Evolutionary conservation across 257 asterid genomes (phyloP), one percentile per base, ranked within the genome.

Genomic region (Solanum phureja): DNA sequence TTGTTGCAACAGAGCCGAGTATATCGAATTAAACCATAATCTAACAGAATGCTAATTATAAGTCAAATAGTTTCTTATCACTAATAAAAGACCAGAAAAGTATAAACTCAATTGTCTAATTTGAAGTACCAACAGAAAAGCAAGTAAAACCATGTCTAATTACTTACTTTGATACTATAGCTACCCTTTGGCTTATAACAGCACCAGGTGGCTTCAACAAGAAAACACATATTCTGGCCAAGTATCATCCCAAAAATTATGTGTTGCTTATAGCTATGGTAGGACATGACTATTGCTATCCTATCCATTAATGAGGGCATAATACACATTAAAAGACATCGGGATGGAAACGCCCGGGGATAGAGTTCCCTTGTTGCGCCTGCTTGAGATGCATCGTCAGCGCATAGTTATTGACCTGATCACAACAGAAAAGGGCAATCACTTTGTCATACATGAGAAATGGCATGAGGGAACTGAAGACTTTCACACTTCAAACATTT

Each of bases 301-400:
- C 87, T 77, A 49, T 58, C 73, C 69, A 44, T 46, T 31, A 66
- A 29, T 13, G 3, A 72, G 84, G 84, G 10, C 49, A 33, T 42
- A 66, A 84, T 38, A 72, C 27, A 77, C 9, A 37, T 88, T 96
- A 97, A 86, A 97, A 95, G 58, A 95, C 93, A 46, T 97, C 99
- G 0, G 99, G 98, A 92, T 96, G 88, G 79, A 93, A 96, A 11
- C 93, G 96, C 79, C 98, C 98, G 23, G 99, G 93, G 24, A 95
- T 92, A 2, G 95, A 92, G 91, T 87, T 92, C 89, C 90, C 88
- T 83, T 93, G 98, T 88, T 95, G 98, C 44, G 98, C 98, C 91
- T 94, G 98, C 93, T 96, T 95, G 88, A 95, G 98, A 90, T 96
- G 98, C 98, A 96, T 92, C 40, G 96, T 86, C 23, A 96, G 95